Evolutionary conservation across 108 stramenopile species (phyloP).

Genomic region (Nitzschia sp.): DNA sequence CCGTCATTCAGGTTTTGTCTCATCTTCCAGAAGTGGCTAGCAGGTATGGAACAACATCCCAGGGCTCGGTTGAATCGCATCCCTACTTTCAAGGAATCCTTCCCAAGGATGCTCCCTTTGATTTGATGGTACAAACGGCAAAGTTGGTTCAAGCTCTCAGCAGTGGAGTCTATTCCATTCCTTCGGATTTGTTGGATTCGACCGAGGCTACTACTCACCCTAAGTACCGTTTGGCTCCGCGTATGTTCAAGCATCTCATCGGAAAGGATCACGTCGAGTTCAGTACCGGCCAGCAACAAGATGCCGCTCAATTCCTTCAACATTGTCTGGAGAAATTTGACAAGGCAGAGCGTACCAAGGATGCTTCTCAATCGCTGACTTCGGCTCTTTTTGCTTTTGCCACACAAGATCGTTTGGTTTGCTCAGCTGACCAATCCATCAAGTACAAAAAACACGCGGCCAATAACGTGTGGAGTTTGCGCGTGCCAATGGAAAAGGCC

Average conservation of each 20-base stretch:
- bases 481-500: conserved; percentile 89
- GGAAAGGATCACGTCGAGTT: conserved; percentile 95
- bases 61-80: conserved; percentile 39
- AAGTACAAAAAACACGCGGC: conserved; percentile 71
- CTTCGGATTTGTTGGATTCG: conserved; percentile 27
- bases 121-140: conserved; percentile 72
- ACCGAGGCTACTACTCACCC: conserved; percentile 46
- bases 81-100: conserved; percentile 38
- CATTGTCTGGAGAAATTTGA: conserved; percentile 87
- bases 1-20: conserved; percentile 83
- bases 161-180: conserved; percentile 65
- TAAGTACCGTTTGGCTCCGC: conserved; percentile 84
- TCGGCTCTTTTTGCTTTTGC: conserved; percentile 82
- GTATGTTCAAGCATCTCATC: conserved; percentile 94
- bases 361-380: conserved; percentile 31
- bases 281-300: conserved; percentile 96
- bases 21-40: conserved; percentile 74
- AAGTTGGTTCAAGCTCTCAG: conserved; percentile 78
- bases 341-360: conserved; percentile 67
- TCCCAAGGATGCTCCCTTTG: conserved; percentile 55
- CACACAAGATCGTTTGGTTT: conserved; percentile 73
- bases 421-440: conserved; percentile 64
- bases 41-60: conserved; percentile 60
- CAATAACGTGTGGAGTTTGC: conserved; percentile 73
- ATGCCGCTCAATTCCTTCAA: conserved; percentile 95